Conservation (phyloP, 257 asterid genomes). For the Solanum acaule region DNA sequence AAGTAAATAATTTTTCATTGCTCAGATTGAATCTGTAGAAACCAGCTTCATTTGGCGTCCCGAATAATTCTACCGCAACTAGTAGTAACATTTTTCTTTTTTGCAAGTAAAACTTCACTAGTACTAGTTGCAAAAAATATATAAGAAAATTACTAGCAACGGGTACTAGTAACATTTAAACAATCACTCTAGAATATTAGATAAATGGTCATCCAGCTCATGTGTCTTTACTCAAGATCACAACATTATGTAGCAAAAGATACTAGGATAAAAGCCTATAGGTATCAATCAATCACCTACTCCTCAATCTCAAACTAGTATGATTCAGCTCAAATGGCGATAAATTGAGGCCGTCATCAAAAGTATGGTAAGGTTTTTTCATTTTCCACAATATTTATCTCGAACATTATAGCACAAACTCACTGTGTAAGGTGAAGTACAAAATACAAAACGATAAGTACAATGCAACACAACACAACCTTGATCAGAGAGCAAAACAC, state of each 20-base stretch:
- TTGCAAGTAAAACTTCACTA: not conserved
- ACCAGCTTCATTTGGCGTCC: not conserved
- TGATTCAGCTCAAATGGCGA: not conserved
- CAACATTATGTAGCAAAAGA: not conserved
- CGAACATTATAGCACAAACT: not conserved
- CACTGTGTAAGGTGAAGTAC: not conserved
- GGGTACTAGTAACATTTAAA: not conserved
- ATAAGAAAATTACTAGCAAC: not conserved
- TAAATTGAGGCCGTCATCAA: not conserved
- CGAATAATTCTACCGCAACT: not conserved
- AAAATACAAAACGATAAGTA: not conserved
- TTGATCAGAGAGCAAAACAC: conserved; percentile 91
- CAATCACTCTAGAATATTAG: not conserved
- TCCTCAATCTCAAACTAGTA: not conserved
- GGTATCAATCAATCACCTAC: not conserved
- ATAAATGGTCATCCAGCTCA: not conserved
- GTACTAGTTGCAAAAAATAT: not conserved
- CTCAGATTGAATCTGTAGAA: not conserved
- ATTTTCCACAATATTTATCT: not conserved
- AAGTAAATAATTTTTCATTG: not conserved
- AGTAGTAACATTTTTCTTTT: not conserved
- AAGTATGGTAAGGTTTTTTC: not conserved
- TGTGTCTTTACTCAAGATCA: not conserved
- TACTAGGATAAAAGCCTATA: not conserved
- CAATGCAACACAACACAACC: conserved; percentile 23